Conservation (phyloP, 2,329 filamentous ascomycete species). For the Chaetothyriales sp. region DNA sequence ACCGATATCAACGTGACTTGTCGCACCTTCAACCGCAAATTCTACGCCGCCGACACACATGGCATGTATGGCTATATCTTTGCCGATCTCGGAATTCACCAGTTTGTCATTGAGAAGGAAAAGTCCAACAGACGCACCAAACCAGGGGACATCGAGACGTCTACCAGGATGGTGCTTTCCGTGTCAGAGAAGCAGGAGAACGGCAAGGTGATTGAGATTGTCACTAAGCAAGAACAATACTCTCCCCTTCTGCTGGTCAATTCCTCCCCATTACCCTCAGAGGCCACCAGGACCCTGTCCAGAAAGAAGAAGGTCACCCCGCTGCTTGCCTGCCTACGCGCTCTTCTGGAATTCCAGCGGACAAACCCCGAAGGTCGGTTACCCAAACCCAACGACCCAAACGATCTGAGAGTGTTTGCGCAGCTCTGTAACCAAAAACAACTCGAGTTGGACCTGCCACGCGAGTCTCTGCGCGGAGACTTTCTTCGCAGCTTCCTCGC, state of each 20-base stretch:
- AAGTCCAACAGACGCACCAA: constrained; percentile 57
- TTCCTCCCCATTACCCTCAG: constrained; percentile 57
- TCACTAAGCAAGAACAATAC: constrained; percentile 84
- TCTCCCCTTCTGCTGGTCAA: constrained; percentile 78
- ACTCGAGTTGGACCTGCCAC: constrained; percentile 54
- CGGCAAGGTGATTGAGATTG: constrained; percentile 61
- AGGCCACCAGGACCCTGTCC: constrained; percentile 52
- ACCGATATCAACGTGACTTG: constrained; percentile 74
- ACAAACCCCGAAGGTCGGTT: constrained; percentile 35
- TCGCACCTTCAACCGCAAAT: constrained; percentile 59
- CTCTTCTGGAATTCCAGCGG: constrained; percentile 75
- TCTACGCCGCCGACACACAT: constrained; percentile 77
- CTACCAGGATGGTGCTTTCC: constrained; percentile 59
- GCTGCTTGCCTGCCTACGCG: constrained; percentile 69
- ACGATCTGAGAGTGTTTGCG: constrained; percentile 64
- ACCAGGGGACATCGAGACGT: constrained; percentile 47
- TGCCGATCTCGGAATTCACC: constrained; percentile 76
- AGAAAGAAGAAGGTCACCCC: constrained; percentile 62
- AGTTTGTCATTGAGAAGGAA: constrained; percentile 75
- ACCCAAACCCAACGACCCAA: constrained; percentile 37
- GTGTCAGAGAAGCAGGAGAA: constrained; percentile 54
- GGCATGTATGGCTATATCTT: constrained; percentile 94
- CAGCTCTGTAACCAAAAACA: constrained; percentile 63
- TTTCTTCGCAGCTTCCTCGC: constrained; percentile 74
- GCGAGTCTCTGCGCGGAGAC: constrained; percentile 51